These are phyloP conservation scores for Talaromyces wortmannii DNA, from an alignment of 495 filamentous ascomycete species.

Conservation along the genomic window DNA sequence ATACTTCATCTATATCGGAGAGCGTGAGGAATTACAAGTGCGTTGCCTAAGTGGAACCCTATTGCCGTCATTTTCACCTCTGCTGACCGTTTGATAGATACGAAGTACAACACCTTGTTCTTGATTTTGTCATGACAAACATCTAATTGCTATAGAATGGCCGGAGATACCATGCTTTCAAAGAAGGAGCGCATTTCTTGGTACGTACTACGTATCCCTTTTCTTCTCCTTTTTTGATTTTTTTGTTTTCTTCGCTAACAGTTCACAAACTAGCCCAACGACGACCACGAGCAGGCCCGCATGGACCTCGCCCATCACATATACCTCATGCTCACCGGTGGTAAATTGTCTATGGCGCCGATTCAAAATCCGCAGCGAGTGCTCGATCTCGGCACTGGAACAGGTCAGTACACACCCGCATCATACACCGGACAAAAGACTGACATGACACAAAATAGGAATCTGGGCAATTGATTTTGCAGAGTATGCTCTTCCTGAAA, in stretches of 20 bases:
- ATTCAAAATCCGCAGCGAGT: slow-evolving; percentile 52
- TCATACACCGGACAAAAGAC: not conserved
- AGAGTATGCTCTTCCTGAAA: slow-evolving; percentile 23
- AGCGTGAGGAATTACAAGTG: slow-evolving; percentile 7
- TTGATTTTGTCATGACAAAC: not conserved
- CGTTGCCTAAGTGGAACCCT: not conserved
- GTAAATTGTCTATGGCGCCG: slow-evolving; percentile 54
- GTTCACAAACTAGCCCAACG: slow-evolving; percentile 16
- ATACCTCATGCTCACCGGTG: slow-evolving; percentile 43
- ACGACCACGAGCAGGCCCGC: slow-evolving; percentile 31
- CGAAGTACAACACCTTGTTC: not conserved
- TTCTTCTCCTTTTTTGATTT: not conserved
- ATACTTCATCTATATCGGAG: slow-evolving; percentile 6
- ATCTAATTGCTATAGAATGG: slow-evolving; percentile 45
- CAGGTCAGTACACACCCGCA: slow-evolving; percentile 13
- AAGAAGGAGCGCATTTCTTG: slow-evolving; percentile 57
- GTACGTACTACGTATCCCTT: slow-evolving; percentile 17
- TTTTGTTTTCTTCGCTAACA: not conserved
- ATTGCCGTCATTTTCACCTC: not conserved
- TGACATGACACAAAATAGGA: slow-evolving; percentile 33
- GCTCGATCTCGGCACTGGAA: slow-evolving; percentile 64
- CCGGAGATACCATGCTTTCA: slow-evolving; percentile 59
- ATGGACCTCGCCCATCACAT: slow-evolving; percentile 45
- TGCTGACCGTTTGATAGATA: not conserved
- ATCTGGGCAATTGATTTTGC: slow-evolving; percentile 57